These are phyloP conservation scores for Mortierella sp. DNA, from an alignment of 371 early-diverging fungal species.

Conservation along the genomic window DNA sequence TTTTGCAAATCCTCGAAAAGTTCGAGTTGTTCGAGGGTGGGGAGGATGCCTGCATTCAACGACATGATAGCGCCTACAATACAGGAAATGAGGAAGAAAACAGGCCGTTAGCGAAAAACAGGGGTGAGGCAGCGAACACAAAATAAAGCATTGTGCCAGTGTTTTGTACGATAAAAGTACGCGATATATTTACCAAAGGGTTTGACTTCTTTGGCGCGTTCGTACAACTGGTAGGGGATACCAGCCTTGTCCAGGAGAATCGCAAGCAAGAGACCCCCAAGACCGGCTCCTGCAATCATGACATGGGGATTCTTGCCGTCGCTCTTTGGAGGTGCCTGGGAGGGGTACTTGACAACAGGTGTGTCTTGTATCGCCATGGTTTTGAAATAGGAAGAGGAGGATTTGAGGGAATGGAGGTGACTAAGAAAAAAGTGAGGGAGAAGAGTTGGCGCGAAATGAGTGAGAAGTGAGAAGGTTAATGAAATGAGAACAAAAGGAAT, in stretches of 20 bases:
- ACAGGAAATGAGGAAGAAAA: neutral
- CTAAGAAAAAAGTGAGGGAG: no score
- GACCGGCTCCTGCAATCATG: neutral
- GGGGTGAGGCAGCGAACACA: no score
- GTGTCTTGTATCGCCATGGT: no score
- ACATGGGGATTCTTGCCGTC: constrained; percentile 10
- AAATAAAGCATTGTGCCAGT: no score
- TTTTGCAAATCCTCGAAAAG: constrained; percentile 2
- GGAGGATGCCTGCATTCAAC: constrained; percentile 13
- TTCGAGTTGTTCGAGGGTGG: constrained; percentile 12
- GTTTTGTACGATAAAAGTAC: no score
- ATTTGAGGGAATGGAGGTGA: no score
- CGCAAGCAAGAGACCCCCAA: constrained; percentile 4
- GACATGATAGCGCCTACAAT: constrained; percentile 20
- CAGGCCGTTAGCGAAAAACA: no score
- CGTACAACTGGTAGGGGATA: constrained; percentile 3
- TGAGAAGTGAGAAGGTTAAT: no score
- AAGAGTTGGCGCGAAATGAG: no score
- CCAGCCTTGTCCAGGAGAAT: constrained; percentile 5
- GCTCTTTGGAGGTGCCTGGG: neutral
- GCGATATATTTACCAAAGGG: constrained; percentile 8
- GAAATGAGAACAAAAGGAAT: no score
- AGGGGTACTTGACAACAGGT: neutral
- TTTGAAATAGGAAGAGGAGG: no score
- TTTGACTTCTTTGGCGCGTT: neutral